A percentile compares a stretch with the other conserved stretches of the same genome.
Conservation (phyloP, 2,329 filamentous ascomycete species). For the Coleophoma eucalyptorum region DNA sequence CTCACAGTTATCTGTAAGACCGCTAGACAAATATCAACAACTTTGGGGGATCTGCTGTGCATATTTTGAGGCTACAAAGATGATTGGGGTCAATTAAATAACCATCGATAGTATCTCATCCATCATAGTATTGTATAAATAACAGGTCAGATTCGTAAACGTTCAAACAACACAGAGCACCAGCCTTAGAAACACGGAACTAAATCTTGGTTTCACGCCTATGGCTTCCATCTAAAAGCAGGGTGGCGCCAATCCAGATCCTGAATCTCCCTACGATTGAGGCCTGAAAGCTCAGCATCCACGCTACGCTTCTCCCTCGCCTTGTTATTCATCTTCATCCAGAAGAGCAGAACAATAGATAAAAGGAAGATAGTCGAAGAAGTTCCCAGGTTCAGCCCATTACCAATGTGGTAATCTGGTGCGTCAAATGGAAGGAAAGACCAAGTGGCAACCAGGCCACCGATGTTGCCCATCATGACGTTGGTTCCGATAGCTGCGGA, state of each 20-base stretch:
- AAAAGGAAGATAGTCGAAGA: constrained; percentile 51
- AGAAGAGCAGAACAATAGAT: constrained; percentile 45
- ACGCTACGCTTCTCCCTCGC: constrained; percentile 49
- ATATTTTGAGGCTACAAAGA: too few relatives aligned
- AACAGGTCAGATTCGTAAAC: too few relatives aligned
- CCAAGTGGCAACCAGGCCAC: constrained; percentile 65
- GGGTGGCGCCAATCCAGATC: constrained; percentile 66
- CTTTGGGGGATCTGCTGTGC: too few relatives aligned
- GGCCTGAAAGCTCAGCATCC: constrained; percentile 49
- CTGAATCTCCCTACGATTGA: constrained; percentile 49
- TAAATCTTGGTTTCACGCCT: too few relatives aligned
- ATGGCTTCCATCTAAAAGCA: constrained; percentile 56
- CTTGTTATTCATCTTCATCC: constrained; percentile 62
- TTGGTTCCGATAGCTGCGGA: constrained; percentile 62
- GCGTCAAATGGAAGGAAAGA: constrained; percentile 58
- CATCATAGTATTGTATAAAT: too few relatives aligned
- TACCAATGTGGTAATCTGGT: constrained; percentile 67
- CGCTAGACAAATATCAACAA: too few relatives aligned
- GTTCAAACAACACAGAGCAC: too few relatives aligned
- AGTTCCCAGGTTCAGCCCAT: constrained; percentile 65
- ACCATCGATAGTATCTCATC: too few relatives aligned
- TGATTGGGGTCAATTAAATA: too few relatives aligned
- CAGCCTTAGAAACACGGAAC: too few relatives aligned
- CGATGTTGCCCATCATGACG: constrained; percentile 72
- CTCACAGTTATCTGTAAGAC: too few relatives aligned